A percentile compares a stretch with the other conserved stretches of the same genome.
These are phyloP conservation scores for Ceratocystis cacaofunesta DNA, from an alignment of 2,329 filamentous ascomycete species.

Conservation along the genomic window DNA sequence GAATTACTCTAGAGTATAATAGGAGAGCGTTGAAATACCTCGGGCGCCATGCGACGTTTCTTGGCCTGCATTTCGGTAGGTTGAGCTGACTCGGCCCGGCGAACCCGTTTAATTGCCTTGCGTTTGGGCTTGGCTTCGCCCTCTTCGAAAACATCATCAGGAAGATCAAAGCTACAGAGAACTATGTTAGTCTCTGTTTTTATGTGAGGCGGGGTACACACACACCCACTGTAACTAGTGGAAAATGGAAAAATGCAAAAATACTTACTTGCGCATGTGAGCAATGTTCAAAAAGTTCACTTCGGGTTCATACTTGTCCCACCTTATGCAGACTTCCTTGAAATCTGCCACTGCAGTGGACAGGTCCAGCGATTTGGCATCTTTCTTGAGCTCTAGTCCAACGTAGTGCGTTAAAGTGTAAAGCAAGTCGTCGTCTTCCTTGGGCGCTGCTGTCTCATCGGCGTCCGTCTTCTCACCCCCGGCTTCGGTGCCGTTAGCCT, in stretches of 20 bases:
- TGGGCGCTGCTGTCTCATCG: constrained; percentile 19
- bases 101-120: constrained; percentile 31
- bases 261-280: constrained; percentile 67
- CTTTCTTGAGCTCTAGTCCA: constrained; percentile 63
- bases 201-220: neutral
- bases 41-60: constrained; percentile 36
- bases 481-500: constrained; percentile 18
- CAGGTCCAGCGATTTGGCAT: constrained; percentile 63
- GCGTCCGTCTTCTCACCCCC: constrained; percentile 23
- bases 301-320: constrained; percentile 60
- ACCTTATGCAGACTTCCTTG: constrained; percentile 63
- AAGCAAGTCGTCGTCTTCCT: constrained; percentile 30
- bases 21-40: constrained; percentile 25
- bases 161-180: constrained; percentile 58
- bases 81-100: constrained; percentile 20
- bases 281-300: constrained; percentile 66
- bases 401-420: constrained; percentile 94
- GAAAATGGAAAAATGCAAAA: no score
- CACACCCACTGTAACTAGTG: neutral
- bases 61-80: constrained; percentile 27
- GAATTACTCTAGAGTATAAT: neutral
- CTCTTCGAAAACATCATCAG: constrained; percentile 72
- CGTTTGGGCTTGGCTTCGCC: constrained; percentile 60
- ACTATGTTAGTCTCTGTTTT: constrained; percentile 13
- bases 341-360: constrained; percentile 75